phyloP scores from a whole-genome alignment of 2,329 filamentous ascomycete species.

The Colletotrichum agaves region DNA sequence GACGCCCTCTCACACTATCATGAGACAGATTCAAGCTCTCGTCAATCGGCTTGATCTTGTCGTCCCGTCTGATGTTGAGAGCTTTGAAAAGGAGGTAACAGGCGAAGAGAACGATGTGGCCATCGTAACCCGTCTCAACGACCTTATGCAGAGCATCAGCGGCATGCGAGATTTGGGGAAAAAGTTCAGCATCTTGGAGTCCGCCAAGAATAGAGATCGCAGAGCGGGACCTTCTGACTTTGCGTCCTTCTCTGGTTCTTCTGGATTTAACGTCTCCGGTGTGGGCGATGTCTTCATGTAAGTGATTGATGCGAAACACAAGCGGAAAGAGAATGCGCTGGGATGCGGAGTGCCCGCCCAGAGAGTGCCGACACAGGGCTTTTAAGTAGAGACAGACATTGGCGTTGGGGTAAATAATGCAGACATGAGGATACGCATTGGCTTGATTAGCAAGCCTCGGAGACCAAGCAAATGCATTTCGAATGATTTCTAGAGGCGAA shows the following conservation, averaged over 20 bases:
- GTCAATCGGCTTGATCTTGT: constrained; percentile 86
- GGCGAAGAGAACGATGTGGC: constrained; percentile 87
- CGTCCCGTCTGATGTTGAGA: constrained; percentile 73
- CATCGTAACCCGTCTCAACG: constrained; percentile 79
- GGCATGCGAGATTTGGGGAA: constrained; percentile 79
- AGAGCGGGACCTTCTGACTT: constrained; percentile 11
- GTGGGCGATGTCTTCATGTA: constrained; percentile 43
- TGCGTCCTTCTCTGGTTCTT: constrained; percentile 30
- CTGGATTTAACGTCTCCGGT: constrained; percentile 38
- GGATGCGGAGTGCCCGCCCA: neutral
- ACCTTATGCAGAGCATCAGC: constrained; percentile 77
- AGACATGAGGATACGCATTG: constrained; percentile 32
- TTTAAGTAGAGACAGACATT: constrained; percentile 19
- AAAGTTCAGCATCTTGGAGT: constrained; percentile 74
- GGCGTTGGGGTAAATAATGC: constrained; percentile 13
- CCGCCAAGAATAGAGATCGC: constrained; percentile 42
- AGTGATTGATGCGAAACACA: neutral
- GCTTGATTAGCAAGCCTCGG: neutral
- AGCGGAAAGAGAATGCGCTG: neutral
- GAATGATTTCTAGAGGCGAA: no score
- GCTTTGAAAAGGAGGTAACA: constrained; percentile 76
- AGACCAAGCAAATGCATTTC: neutral
- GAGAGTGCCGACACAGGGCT: neutral
- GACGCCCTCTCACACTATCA: constrained; percentile 73
- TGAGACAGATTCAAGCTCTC: constrained; percentile 89